Conservation (phyloP, 176 grass and related monocot genomes). For the Bonia amplexicaulis region DNA sequence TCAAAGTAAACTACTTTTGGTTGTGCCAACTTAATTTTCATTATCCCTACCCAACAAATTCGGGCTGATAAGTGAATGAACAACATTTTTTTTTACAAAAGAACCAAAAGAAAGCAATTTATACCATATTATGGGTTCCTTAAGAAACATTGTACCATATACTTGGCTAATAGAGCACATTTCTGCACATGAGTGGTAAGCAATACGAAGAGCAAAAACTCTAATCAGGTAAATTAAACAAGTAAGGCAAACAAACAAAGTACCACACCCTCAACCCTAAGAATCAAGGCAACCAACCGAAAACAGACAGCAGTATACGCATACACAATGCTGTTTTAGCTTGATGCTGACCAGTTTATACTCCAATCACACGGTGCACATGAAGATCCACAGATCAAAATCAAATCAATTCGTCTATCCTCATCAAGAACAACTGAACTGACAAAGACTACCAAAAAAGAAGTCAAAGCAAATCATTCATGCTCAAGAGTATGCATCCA, state of each 20-base stretch:
- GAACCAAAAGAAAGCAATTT: background rate
- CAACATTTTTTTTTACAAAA: background rate
- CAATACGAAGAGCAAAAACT: background rate
- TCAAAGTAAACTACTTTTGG: background rate
- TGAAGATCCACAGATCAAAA: background rate
- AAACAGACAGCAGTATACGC: background rate
- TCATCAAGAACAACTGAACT: background rate
- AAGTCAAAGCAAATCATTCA: background rate
- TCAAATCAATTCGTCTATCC: background rate
- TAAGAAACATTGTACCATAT: background rate
- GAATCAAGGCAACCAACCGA: background rate
- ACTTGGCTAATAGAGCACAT: background rate
- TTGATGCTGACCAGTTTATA: background rate
- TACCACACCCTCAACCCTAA: background rate
- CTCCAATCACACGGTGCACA: background rate
- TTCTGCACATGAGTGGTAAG: background rate
- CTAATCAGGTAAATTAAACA: background rate
- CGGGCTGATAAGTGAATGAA: background rate
- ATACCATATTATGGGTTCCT: background rate
- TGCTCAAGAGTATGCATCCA: background rate
- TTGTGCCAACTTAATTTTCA: background rate
- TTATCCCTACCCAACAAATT: background rate
- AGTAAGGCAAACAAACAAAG: background rate
- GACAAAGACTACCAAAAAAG: background rate
- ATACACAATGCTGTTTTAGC: background rate